These are phyloP conservation scores for Phytopythium vexans DNA, from an alignment of 352 stramenopile genomes.

Conservation along the genomic window DNA sequence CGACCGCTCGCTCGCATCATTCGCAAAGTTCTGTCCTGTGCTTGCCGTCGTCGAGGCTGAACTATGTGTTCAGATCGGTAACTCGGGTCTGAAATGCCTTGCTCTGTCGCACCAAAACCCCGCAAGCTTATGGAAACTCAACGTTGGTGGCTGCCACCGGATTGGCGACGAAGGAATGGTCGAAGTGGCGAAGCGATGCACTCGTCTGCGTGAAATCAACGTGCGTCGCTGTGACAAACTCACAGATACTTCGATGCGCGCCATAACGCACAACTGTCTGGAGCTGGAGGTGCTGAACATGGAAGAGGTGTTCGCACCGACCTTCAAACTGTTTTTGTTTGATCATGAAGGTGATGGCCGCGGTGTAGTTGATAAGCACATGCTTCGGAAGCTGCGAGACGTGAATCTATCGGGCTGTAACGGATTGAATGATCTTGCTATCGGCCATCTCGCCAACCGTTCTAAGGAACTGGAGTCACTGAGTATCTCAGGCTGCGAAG, in stretches of 20 bases:
- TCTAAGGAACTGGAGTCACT: conserved; percentile 48
- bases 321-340: conserved; percentile 81
- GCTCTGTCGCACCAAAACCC: conserved; percentile 36
- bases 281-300: conserved; percentile 76
- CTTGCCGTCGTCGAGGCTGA: conserved; percentile 49
- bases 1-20: conserved; percentile 51
- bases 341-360: conserved; percentile 82
- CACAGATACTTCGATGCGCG: conserved; percentile 65
- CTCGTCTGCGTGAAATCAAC: conserved; percentile 67
- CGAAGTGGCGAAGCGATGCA: conserved; percentile 57
- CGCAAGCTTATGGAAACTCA: conserved; percentile 53
- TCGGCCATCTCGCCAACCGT: conserved; percentile 68
- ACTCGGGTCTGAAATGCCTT: conserved; percentile 55
- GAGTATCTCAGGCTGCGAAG: conserved; percentile 48
- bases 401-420: conserved; percentile 73
- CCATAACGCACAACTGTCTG: conserved; percentile 83
- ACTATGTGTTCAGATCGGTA: conserved; percentile 59
- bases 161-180: conserved; percentile 78
- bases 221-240: conserved; percentile 79
- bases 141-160: conserved; percentile 75
- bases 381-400: conserved; percentile 54
- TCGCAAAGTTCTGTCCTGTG: conserved; percentile 44
- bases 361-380: conserved; percentile 70
- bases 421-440: conserved; percentile 61
- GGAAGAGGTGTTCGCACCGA: conserved; percentile 73